Evolutionary conservation across 2,329 filamentous ascomycete species (phyloP).

Genomic region (Colletotrichum liaoningense): DNA sequence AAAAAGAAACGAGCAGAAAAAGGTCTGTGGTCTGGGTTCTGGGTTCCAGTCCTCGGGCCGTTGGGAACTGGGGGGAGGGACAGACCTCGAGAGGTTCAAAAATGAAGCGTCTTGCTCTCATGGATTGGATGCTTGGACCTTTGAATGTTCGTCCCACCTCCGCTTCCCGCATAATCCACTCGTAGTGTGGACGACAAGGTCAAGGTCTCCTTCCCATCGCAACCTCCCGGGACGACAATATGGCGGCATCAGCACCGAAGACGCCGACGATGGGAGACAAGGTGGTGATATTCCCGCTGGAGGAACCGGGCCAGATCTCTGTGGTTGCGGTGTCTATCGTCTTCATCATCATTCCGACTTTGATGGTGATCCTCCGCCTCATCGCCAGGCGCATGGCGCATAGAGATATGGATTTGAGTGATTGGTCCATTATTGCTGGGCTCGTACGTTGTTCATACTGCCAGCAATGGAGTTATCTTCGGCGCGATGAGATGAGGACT

Average conservation of each 20-base stretch:
- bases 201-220: neutral
- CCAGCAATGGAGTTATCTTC: neutral
- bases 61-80: neutral
- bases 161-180: slow-evolving; percentile 4
- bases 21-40: neutral
- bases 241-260: slow-evolving; percentile 7
- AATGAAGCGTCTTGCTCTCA: slow-evolving; percentile 1
- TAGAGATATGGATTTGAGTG: slow-evolving; percentile 17
- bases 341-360: slow-evolving; percentile 20
- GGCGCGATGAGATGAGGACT: neutral
- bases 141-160: neutral
- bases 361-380: slow-evolving; percentile 15
- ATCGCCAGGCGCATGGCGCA: slow-evolving; percentile 29
- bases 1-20: neutral
- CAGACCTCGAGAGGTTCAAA: neutral
- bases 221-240: neutral
- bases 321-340: slow-evolving; percentile 28
- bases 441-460: no score
- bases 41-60: neutral
- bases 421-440: slow-evolving; percentile 26
- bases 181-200: neutral
- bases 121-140: neutral
- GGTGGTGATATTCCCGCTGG: slow-evolving; percentile 16
- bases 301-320: slow-evolving; percentile 12
- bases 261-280: slow-evolving; percentile 1